Base-by-base conservation (phyloP, 345 rosid genomes). In the Viola odorata region DNA sequence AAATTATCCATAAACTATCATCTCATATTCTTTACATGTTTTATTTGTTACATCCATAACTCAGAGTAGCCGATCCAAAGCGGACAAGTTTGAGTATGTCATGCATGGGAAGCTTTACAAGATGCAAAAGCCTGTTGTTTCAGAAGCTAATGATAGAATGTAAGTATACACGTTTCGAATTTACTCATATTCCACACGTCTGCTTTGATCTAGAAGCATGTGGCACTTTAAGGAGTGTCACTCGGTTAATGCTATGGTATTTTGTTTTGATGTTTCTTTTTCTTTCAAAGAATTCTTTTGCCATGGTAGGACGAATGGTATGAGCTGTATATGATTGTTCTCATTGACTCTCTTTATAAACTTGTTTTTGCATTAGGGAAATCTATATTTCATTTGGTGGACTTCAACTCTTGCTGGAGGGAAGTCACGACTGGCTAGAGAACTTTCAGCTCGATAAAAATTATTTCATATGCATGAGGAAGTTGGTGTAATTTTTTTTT, bases 351-450 rank as follows among this genome's bases (percentile, higher is more conserved):
- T 53, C 4, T 8, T 51, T 17, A 10, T 47, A 12, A 7, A 9
- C 32, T 16, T 15, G 5, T 23, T 23, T 53, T 17, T 38, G 56
- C 12, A 4, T n/a, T 48, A 48, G 51, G 17, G 51, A 48, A 17
- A 48, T 48, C 51, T 48, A 48, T 17, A 48, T 48, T 48, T 48
- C 51, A 48, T 48, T 48, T 5, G 51, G 17, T 48, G 51, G 51
- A 14, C 51, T 48, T 48, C 51, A 48, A n/a, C 51, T 48, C 8
- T n/a, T 48, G 51, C 51, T 48, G 51, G 15, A 17, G 14, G 51
- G 51, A 14, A 5, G 7, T 48, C 51, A 14, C 7, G 12, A 8
- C 8, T 48, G 0, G 51, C 51, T 48, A 5, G 7, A 14, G 1
- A 48, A 17, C 16, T 48, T 48, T 48, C 51, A 48, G 51, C 51